Conservation (phyloP, 768 basidiomycete species). For the Gyrodon lividus region DNA sequence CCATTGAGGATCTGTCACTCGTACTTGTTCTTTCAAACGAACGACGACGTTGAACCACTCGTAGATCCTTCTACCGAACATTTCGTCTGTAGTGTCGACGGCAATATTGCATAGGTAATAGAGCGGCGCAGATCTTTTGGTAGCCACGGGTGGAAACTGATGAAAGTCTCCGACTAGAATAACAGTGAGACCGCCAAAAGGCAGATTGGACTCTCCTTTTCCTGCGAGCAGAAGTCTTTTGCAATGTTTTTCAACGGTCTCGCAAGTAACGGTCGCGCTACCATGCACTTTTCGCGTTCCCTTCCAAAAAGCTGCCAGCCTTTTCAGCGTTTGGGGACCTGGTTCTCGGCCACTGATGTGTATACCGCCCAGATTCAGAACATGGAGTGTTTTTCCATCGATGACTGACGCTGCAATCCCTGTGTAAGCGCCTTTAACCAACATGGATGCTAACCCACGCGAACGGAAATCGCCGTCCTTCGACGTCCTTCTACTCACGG, state of each 20-base stretch:
- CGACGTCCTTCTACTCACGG: too few relatives aligned
- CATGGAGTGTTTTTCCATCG: constrained; percentile 4
- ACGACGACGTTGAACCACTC: constrained; percentile 35
- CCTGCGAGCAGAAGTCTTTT: constrained; percentile 13
- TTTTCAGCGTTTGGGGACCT: not conserved
- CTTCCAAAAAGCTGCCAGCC: not conserved
- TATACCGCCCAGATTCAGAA: not conserved
- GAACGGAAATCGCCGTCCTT: too few relatives aligned
- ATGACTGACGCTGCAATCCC: constrained; percentile 43
- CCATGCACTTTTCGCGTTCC: constrained; percentile 37
- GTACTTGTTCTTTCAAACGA: constrained; percentile 36
- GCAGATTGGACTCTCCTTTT: not conserved
- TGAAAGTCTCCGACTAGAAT: constrained; percentile 1
- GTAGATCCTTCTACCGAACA: constrained; percentile 26
- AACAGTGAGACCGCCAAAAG: not conserved
- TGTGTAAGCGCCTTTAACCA: too few relatives aligned
- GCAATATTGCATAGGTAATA: constrained; percentile 10
- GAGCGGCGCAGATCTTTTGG: constrained; percentile 6
- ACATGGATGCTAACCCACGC: too few relatives aligned
- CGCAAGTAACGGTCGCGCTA: constrained; percentile 23
- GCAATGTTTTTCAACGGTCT: constrained; percentile 5
- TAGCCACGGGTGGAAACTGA: constrained; percentile 2
- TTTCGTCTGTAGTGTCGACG: not conserved
- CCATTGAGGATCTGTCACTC: constrained; percentile 33
- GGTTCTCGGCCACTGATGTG: not conserved